Evolutionary conservation across 192 early-diverging fungal genomes (phyloP), one percentile per base, ranked within the genome.

Genomic region (Endogone sp.): DNA sequence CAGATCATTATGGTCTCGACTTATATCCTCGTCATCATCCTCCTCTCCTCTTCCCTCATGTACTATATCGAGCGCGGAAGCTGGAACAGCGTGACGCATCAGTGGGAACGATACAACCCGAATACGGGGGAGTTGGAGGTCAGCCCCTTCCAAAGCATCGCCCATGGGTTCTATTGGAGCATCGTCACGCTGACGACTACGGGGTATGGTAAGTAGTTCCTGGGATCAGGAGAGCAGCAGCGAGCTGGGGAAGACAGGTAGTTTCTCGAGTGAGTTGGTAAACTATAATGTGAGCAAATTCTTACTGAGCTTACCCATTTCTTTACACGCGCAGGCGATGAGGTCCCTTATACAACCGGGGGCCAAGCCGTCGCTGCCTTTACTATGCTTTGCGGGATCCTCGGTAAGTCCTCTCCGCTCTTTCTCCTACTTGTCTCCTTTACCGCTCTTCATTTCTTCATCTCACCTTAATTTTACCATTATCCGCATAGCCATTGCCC

Each of bases 101-200:
- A 25, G 21, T 72, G 66, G 66, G 54, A 68, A 22, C 49, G 71
- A 71, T 22, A 2, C n/a, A 37, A 61, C n/a, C 55, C 22, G n/a
- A 23, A 29, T 8, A 20, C 24, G 28, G 63, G 64, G 3, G 11
- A 56, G 0, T 2, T 0, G 4, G 84, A 85, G 64, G 44, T 58
- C 32, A 84, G 82, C 24, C 84, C 84, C 21, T 85, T 75, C 26
- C 84, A 85, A 65, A 81, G 79, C 62, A 70, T 85, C 2, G 74
- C 83, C 27, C 79, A 79, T 63, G 75, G 75, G 57, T 44, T 85
- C 57, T 85, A 80, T 65, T 85, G 84, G 84, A 78, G 79, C 2
- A 69, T 85, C 59, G 80, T 80, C 31, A 85, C 84, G 21, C 63
- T 85, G 28, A 84, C 84, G 3, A 85, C 84, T 0, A 81, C 82